phyloP scores from a whole-genome alignment of 1,284 basidiomycete species.

The Puccinia novopanici region DNA sequence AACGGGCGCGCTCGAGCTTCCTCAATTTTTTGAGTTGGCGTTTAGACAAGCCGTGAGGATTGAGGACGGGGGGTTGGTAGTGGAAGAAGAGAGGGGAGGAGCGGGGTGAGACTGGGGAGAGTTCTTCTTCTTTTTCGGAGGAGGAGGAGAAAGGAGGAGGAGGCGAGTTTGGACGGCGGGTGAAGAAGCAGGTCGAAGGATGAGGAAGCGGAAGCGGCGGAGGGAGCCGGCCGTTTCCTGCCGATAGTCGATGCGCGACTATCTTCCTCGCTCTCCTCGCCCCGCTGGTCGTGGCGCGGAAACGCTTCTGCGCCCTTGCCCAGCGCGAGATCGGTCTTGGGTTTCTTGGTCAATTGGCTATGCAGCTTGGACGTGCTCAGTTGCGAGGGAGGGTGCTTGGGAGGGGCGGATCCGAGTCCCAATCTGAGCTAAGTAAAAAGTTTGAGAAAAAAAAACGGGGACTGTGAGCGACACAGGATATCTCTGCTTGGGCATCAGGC shows the following conservation, averaged over 20 bases:
- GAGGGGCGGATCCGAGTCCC: background rate
- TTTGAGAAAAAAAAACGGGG: background rate
- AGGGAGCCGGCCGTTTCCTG: background rate
- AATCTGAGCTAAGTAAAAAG: conserved; percentile 7
- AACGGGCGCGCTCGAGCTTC: background rate
- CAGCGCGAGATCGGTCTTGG: background rate
- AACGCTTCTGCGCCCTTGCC: background rate
- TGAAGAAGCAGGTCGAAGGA: conserved; percentile 14
- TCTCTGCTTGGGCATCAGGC: background rate
- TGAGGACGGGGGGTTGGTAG: background rate
- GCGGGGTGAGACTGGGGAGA: background rate
- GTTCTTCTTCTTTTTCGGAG: background rate
- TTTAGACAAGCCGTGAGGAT: background rate
- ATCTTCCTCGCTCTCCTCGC: background rate
- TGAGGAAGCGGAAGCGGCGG: background rate
- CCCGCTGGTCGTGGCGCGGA: too few relatives aligned
- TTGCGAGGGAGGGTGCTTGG: background rate
- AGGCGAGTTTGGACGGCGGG: background rate
- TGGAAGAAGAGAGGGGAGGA: background rate
- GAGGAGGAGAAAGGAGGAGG: background rate
- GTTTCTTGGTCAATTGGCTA: background rate
- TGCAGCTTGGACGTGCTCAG: background rate
- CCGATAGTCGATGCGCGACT: background rate
- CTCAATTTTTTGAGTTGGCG: conserved; percentile 4
- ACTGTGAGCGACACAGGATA: background rate